Percentiles rank a stretch among this genome's conserved stretches.
These are phyloP conservation scores for Suhomyces bokatorum DNA, from an alignment of 1,139 yeast species.

Conservation along the genomic window DNA sequence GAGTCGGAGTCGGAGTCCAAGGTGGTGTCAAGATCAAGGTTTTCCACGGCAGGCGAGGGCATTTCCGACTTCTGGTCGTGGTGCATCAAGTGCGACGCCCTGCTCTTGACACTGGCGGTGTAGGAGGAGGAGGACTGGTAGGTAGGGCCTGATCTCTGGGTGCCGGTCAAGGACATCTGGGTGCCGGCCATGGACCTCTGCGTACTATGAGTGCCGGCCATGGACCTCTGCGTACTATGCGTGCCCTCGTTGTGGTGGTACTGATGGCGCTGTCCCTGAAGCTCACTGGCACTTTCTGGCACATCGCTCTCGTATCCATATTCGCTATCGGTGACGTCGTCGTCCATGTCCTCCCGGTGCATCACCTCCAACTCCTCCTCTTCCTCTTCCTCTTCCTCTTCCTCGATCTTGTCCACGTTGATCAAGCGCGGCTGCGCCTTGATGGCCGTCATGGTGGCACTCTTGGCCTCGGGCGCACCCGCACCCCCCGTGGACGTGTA, in stretches of 20 bases:
- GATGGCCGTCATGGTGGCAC: slow-evolving; percentile 61
- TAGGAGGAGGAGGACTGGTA: slow-evolving; percentile 1
- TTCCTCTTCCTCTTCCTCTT: slow-evolving; percentile 48
- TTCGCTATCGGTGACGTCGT: slow-evolving; percentile 22
- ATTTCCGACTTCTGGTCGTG: slow-evolving; percentile 3
- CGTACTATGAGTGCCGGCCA: too few species aligned
- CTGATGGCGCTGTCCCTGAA: too few species aligned
- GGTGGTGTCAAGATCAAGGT: too few species aligned
- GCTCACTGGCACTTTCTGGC: too few species aligned
- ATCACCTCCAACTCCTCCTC: slow-evolving; percentile 35
- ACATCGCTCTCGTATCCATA: slow-evolving; percentile 15
- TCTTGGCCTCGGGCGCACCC: slow-evolving; percentile 7
- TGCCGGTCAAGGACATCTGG: too few species aligned
- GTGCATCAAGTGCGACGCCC: slow-evolving; percentile 5
- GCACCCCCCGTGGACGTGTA: slow-evolving; percentile 7
- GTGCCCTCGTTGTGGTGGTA: too few species aligned
- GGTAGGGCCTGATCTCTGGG: too few species aligned
- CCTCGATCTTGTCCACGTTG: slow-evolving; percentile 53
- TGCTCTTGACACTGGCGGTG: slow-evolving; percentile 6
- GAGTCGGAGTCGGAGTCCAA: neutral
- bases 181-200: too few species aligned
- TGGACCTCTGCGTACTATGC: too few species aligned
- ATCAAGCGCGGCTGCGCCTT: slow-evolving; percentile 70
- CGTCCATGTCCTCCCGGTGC: too few species aligned
- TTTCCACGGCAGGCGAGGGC: neutral